A percentile compares a stretch with the other conserved stretches of the same genome.
Conservation (phyloP, 2,329 filamentous ascomycete genomes). For the Pyrenophora graminea region DNA sequence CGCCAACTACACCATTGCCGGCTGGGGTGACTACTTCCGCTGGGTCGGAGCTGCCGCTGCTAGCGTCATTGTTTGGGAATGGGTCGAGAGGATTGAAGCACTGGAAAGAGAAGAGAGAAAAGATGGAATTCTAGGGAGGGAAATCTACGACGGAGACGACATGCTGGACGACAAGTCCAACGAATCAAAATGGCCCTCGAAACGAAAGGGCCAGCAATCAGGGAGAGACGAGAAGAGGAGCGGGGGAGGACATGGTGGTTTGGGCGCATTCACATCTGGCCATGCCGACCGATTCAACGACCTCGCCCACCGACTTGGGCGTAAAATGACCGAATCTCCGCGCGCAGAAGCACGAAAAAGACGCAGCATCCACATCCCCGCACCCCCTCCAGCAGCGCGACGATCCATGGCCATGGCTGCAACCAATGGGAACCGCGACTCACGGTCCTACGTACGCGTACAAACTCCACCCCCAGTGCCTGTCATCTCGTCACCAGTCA, state of each 20-base stretch:
- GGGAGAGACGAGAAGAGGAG: conserved; percentile 40
- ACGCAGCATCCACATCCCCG: conserved; percentile 40
- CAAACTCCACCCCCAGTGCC: conserved; percentile 48
- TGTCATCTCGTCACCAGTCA: conserved; percentile 59
- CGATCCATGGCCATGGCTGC: conserved; percentile 28
- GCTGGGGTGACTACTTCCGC: conserved; percentile 92
- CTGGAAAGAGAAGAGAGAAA: conserved; percentile 92
- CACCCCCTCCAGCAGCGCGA: conserved; percentile 36
- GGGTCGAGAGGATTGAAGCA: conserved; percentile 93
- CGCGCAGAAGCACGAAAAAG: conserved; percentile 37
- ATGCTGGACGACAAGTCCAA: conserved; percentile 74
- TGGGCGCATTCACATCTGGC: conserved; percentile 32
- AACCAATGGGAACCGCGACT: conserved; percentile 28
- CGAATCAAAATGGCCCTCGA: conserved; percentile 55
- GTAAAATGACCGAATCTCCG: conserved; percentile 34
- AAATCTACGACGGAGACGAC: conserved; percentile 92
- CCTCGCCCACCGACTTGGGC: conserved; percentile 35
- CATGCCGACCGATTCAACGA: conserved; percentile 31
- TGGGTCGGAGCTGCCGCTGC: conserved; percentile 96
- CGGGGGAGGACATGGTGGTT: conserved; percentile 24
- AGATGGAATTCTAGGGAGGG: conserved; percentile 85
- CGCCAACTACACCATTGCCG: conserved; percentile 79
- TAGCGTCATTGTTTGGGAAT: conserved; percentile 97
- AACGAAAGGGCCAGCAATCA: conserved; percentile 43
- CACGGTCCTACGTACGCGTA: conserved; percentile 37